Conservation (phyloP, 768 basidiomycete genomes). For the Gloeopeniophorella convolvens region DNA sequence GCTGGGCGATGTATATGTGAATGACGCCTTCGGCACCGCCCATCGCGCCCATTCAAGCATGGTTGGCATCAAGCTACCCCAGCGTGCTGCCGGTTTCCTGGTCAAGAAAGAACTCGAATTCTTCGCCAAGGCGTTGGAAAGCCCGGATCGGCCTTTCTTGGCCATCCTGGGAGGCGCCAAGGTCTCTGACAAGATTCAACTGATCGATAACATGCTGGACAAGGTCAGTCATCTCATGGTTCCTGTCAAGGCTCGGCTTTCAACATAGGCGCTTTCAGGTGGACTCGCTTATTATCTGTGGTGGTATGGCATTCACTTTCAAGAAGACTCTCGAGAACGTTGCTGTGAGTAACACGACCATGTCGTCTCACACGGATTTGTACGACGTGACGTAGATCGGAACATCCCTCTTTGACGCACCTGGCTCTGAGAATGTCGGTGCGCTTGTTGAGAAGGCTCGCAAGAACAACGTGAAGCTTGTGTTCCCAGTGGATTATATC, state of each 20-base stretch:
- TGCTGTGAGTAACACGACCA: conserved; percentile 38
- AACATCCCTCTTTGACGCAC: conserved; percentile 85
- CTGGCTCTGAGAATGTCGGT: conserved; percentile 81
- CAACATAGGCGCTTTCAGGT: conserved; percentile 44
- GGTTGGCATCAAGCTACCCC: conserved; percentile 91
- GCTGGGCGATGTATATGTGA: conserved; percentile 95
- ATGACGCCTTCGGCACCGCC: conserved; percentile 98
- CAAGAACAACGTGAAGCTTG: conserved; percentile 84
- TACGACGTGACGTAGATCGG: conserved; percentile 59
- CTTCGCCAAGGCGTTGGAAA: conserved; percentile 96
- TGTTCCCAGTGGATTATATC: conserved; percentile 93
- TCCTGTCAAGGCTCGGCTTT: conserved; percentile 1
- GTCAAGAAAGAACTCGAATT: conserved; percentile 99
- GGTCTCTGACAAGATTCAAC: conserved; percentile 97
- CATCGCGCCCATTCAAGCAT: conserved; percentile 98
- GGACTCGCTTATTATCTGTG: conserved; percentile 91
- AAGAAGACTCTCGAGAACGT: conserved; percentile 86
- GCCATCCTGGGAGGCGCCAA: conserved; percentile 98
- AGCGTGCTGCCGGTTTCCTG: conserved; percentile 91
- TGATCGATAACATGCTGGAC: conserved; percentile 99
- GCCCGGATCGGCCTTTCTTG: conserved; percentile 91
- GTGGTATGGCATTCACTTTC: conserved; percentile 99
- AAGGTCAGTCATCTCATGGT: conserved; percentile 47
- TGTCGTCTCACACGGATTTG: conserved; percentile 6
- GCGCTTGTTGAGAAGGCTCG: conserved; percentile 87